Percentiles rank a stretch among this genome's conserved stretches.
Evolutionary conservation across 2,329 filamentous ascomycete genomes (phyloP).

Genomic region (Colletotrichum simmondsii): DNA sequence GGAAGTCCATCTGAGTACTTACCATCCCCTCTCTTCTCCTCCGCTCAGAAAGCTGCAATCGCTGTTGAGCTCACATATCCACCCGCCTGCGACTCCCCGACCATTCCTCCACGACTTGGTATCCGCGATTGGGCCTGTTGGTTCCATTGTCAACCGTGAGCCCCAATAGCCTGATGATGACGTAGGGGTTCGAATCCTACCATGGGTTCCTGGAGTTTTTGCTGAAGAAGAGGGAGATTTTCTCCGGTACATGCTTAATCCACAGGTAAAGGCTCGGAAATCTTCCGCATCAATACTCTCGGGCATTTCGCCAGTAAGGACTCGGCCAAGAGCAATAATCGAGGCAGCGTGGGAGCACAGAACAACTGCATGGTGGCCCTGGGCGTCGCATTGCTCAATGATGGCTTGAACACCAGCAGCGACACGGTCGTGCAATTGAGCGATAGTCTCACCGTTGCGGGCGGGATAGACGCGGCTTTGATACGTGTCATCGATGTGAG

Average conservation of each 20-base stretch:
- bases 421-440: slow-evolving; percentile 82
- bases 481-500: slow-evolving; percentile 68
- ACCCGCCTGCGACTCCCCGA: slow-evolving; percentile 77
- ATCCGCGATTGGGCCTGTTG: slow-evolving; percentile 30
- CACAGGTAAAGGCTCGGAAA: slow-evolving; percentile 87
- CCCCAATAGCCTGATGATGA: slow-evolving; percentile 20
- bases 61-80: slow-evolving; percentile 83
- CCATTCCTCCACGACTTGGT: slow-evolving; percentile 65
- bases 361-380: slow-evolving; percentile 76
- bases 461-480: slow-evolving; percentile 74
- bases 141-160: slow-evolving; percentile 18
- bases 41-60: slow-evolving; percentile 84
- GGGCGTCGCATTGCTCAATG: slow-evolving; percentile 77
- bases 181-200: slow-evolving; percentile 29
- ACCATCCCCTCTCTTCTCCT: slow-evolving; percentile 93
- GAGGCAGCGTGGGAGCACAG: slow-evolving; percentile 92
- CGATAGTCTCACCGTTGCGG: slow-evolving; percentile 80
- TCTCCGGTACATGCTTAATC: slow-evolving; percentile 73
- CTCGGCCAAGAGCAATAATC: slow-evolving; percentile 86
- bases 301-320: slow-evolving; percentile 82
- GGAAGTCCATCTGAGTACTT: slow-evolving; percentile 43
- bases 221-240: slow-evolving; percentile 31
- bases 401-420: slow-evolving; percentile 76
- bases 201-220: not conserved
- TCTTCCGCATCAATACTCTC: slow-evolving; percentile 78